These are phyloP conservation scores for Pelargonium cotyledonis DNA, from an alignment of 441 rosid species.

Conservation along the genomic window DNA sequence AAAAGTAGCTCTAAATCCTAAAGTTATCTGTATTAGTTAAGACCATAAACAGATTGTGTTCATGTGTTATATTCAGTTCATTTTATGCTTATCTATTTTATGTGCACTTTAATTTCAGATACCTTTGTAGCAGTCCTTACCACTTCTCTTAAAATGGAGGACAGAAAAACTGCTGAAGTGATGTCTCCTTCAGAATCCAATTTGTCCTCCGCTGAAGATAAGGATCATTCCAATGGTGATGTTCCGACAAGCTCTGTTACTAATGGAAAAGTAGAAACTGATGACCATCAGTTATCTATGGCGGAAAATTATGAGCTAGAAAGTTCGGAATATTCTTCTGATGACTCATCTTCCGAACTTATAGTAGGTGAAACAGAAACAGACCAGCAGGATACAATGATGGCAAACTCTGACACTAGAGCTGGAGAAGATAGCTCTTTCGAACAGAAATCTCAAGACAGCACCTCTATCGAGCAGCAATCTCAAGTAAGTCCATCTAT, in stretches of 20 bases:
- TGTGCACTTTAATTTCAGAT: constrained; percentile 25
- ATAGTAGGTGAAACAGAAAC: constrained; percentile 19
- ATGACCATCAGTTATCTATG: constrained; percentile 14
- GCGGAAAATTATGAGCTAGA: constrained; percentile 28
- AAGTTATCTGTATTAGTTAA: background rate
- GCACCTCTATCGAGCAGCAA: too few relatives aligned
- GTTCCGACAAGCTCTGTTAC: constrained; percentile 16
- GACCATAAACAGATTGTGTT: background rate
- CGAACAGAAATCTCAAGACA: constrained; percentile 25
- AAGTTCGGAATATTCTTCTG: constrained; percentile 18
- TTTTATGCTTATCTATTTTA: constrained; percentile 2
- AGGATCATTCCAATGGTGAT: constrained; percentile 15
- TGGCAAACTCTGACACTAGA: constrained; percentile 28
- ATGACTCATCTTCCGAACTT: constrained; percentile 19
- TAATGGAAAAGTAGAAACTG: constrained; percentile 31
- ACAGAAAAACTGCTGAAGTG: constrained; percentile 35
- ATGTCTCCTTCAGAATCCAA: constrained; percentile 27
- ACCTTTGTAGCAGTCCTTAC: constrained; percentile 19
- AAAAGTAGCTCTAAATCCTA: background rate
- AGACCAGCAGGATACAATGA: constrained; percentile 21
- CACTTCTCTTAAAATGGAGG: constrained; percentile 42
- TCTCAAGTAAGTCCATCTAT: too few relatives aligned
- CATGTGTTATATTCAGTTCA: background rate
- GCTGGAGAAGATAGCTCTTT: constrained; percentile 18
- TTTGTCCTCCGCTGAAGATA: constrained; percentile 16